These are phyloP conservation scores for Plasmodiophora brassicae DNA, from an alignment of 208 protist genomes.

Conservation along the genomic window DNA sequence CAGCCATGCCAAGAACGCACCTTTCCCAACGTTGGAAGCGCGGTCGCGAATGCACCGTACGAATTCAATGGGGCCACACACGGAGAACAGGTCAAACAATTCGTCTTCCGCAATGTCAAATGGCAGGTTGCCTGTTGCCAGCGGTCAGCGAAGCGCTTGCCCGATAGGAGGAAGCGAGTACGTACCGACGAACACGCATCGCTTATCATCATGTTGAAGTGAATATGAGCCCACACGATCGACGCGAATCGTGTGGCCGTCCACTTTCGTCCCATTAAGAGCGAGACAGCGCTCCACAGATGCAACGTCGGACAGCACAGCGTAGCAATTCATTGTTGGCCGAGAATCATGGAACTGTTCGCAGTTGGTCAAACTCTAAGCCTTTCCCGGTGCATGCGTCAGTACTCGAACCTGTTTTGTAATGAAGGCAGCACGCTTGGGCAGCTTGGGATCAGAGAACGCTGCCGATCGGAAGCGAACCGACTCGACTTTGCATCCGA, in stretches of 20 bases:
- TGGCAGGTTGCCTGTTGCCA: not conserved
- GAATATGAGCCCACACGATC: not conserved
- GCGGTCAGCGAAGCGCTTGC: not conserved
- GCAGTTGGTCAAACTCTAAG: not conserved
- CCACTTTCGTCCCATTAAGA: not conserved
- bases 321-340: not conserved
- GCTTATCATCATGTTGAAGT: not conserved
- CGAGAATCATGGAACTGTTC: not conserved
- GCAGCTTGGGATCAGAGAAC: slow-evolving; percentile 5
- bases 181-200: slow-evolving; percentile 18
- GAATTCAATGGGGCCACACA: slow-evolving; percentile 3
- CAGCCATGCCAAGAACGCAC: no score
- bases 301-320: not conserved
- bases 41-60: slow-evolving; percentile 19
- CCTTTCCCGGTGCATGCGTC: not conserved
- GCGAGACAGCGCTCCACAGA: not conserved
- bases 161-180: not conserved
- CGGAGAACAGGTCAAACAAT: not conserved
- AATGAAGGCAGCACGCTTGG: slow-evolving; percentile 7
- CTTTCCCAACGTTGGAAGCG: not conserved
- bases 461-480: not conserved
- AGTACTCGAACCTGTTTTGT: not conserved
- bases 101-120: not conserved
- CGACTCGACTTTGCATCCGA: slow-evolving; percentile 15
- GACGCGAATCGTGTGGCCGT: not conserved